A percentile compares a stretch with the other conserved stretches of the same genome.
Conservation (phyloP, 805 yeast species). For the Ogataea ganodermae region DNA sequence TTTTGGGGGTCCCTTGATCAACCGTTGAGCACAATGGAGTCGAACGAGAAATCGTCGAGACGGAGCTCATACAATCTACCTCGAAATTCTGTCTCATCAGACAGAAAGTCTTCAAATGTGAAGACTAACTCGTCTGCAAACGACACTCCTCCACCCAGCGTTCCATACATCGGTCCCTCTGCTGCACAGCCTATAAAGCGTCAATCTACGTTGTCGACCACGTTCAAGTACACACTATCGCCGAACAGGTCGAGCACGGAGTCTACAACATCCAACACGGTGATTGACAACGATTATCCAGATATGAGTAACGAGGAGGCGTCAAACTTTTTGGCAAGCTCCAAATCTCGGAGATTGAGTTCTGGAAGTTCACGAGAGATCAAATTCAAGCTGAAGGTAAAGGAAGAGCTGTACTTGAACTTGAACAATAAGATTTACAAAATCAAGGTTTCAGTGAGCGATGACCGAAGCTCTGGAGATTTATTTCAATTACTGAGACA, state of each 20-base stretch:
- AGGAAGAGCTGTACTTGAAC: conserved; percentile 19
- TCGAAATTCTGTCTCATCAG: conserved; percentile 8
- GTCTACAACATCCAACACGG: conserved; percentile 15
- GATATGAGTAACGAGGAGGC: conserved; percentile 3
- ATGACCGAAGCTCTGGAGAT: conserved; percentile 10
- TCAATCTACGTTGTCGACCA: conserved; percentile 10
- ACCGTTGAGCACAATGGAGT: conserved; percentile 30
- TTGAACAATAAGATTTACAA: conserved; percentile 29
- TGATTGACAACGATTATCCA: conserved; percentile 11
- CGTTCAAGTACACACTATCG: conserved; percentile 12
- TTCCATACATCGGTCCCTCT: conserved; percentile 24
- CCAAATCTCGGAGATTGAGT: background rate
- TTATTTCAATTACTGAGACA: conserved; percentile 15
- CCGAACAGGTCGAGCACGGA: conserved; percentile 8
- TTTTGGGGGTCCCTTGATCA: conserved; percentile 36
- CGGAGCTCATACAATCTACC: conserved; percentile 21
- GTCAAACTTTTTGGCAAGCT: conserved; percentile 3
- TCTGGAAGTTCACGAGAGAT: conserved; percentile 10
- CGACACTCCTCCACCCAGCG: conserved; percentile 20
- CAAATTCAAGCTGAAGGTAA: conserved; percentile 24
- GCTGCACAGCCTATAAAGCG: conserved; percentile 8
- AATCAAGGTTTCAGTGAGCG: conserved; percentile 21
- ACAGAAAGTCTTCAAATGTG: conserved; percentile 14
- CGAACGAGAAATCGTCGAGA: conserved; percentile 27
- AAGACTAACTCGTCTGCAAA: conserved; percentile 21